A percentile compares a stretch with the other conserved stretches of the same genome.
phyloP scores from a whole-genome alignment of 108 stramenopile species.

The Skeletonema menzelii region DNA sequence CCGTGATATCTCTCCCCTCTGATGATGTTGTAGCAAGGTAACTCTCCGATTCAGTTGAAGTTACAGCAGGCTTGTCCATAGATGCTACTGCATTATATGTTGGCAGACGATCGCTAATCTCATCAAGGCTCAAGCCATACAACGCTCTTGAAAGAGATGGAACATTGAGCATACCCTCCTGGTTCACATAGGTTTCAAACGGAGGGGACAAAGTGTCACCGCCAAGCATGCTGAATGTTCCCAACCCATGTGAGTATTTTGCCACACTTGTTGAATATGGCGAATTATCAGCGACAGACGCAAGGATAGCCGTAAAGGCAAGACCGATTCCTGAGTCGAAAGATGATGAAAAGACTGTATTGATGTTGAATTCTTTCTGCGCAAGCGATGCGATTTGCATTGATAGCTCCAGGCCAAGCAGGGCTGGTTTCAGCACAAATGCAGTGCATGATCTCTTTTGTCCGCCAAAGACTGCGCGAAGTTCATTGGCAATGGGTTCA shows the following conservation, averaged over 20 bases:
- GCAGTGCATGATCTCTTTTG: constrained; percentile 61
- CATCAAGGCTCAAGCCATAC: constrained; percentile 74
- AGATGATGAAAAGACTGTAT: constrained; percentile 73
- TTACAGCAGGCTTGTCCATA: constrained; percentile 11
- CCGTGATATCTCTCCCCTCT: constrained; percentile 69
- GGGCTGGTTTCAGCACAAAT: constrained; percentile 81
- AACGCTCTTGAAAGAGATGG: constrained; percentile 71
- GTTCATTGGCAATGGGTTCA: constrained; percentile 38
- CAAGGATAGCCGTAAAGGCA: constrained; percentile 67
- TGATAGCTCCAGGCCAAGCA: constrained; percentile 81
- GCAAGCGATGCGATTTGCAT: constrained; percentile 66
- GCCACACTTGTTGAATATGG: constrained; percentile 12
- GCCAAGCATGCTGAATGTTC: constrained; percentile 69
- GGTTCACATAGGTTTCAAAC: constrained; percentile 80
- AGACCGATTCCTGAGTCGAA: constrained; percentile 86
- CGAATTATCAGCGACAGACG: constrained; percentile 57
- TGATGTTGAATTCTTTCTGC: constrained; percentile 61
- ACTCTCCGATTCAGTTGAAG: constrained; percentile 21
- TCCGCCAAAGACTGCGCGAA: constrained; percentile 38
- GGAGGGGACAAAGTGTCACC: constrained; percentile 78
- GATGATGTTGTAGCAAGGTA: constrained; percentile 46
- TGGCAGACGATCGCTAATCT: constrained; percentile 55
- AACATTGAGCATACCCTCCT: constrained; percentile 71
- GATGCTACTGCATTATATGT: constrained; percentile 9
- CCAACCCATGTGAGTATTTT: constrained; percentile 71